Evolutionary conservation across 179 eudicot genomes (phyloP).

Genomic region (Silene noctiflora): DNA sequence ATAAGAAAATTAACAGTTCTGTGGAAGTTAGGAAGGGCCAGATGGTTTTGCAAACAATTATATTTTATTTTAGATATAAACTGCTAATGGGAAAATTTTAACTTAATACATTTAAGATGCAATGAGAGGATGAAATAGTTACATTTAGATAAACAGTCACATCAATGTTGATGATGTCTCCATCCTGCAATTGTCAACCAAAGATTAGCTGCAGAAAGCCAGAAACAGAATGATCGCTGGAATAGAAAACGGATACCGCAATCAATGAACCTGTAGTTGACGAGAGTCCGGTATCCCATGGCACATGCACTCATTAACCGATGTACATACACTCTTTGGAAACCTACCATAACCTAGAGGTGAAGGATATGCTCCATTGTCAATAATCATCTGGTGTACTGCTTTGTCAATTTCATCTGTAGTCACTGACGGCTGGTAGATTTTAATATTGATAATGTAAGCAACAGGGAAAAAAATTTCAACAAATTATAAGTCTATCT

Average conservation of each 20-base stretch:
- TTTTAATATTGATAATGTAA: slow-evolving; percentile 13
- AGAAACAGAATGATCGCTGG: slow-evolving; percentile 7
- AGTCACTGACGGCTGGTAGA: slow-evolving; percentile 81
- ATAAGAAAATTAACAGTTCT: not conserved
- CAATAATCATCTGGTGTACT: slow-evolving; percentile 93
- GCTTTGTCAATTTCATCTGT: slow-evolving; percentile 94
- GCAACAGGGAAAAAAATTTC: not conserved
- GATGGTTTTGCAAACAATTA: not conserved
- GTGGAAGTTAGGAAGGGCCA: not conserved
- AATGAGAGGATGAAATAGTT: slow-evolving; percentile 24
- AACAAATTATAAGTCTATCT: no score
- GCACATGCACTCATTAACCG: slow-evolving; percentile 96
- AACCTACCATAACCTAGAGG: slow-evolving; percentile 95
- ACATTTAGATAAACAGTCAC: slow-evolving; percentile 96
- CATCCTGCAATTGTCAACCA: slow-evolving; percentile 65
- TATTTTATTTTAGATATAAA: not conserved
- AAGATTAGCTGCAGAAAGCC: slow-evolving; percentile 22
- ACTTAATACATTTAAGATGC: not conserved
- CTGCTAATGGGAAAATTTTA: not conserved
- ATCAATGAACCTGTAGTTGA: slow-evolving; percentile 66
- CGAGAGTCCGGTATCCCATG: slow-evolving; percentile 99
- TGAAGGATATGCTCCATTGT: slow-evolving; percentile 97
- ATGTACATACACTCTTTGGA: slow-evolving; percentile 95
- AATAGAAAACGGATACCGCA: slow-evolving; percentile 30
- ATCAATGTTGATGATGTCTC: slow-evolving; percentile 94